A percentile compares a stretch with the other conserved stretches of the same genome.
Conservation (phyloP, 1,139 yeast species). For the Hyphopichia wangnamkhiaoensis region DNA sequence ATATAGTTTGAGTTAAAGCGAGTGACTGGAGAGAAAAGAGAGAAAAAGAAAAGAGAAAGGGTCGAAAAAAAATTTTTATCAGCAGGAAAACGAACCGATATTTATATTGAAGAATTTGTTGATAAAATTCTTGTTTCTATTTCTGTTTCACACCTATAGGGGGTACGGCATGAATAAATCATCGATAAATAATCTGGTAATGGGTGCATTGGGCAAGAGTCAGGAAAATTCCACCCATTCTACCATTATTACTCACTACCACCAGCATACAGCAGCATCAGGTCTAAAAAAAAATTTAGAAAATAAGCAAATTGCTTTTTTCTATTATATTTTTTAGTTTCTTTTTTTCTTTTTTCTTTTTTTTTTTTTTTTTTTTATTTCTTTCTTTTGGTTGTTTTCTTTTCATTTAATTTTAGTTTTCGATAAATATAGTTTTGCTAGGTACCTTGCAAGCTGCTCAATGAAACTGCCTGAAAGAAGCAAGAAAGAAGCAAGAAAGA, state of each 20-base stretch:
- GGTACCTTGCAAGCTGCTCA: no score
- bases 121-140: neutral
- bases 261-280: no score
- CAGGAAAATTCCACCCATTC: no score
- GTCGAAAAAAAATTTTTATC: slow-evolving; percentile 1
- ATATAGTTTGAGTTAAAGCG: slow-evolving; percentile 15
- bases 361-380: no score
- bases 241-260: no score
- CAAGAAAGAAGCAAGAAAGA: no score
- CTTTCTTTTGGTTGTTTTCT: no score
- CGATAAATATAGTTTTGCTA: neutral
- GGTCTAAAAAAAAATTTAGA: no score
- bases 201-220: no score
- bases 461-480: no score
- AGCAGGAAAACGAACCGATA: neutral
- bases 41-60: slow-evolving; percentile 9
- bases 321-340: neutral
- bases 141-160: neutral
- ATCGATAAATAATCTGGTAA: no score
- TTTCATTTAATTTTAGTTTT: neutral
- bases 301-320: neutral
- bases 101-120: neutral
- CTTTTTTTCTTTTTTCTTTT: no score
- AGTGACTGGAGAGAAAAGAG: slow-evolving; percentile 17
- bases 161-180: neutral